These are phyloP conservation scores for Podila clonocystis DNA, from an alignment of 192 early-diverging fungal genomes.

Conservation along the genomic window DNA sequence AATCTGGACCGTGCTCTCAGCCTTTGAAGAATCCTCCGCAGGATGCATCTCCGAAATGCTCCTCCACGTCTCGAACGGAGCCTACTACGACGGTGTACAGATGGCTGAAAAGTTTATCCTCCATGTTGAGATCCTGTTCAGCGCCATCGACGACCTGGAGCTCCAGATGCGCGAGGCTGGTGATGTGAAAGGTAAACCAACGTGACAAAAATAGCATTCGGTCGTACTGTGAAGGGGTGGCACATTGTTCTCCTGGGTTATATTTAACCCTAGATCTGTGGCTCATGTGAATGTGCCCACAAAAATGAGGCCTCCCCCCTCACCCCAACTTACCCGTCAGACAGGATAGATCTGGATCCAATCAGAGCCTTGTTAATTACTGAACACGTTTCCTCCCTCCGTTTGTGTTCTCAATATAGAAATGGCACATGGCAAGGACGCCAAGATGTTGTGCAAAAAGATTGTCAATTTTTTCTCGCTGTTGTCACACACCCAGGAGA, in stretches of 20 bases:
- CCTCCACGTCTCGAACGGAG: constrained; percentile 85
- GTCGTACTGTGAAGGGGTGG: too few relatives aligned
- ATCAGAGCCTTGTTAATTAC: background rate
- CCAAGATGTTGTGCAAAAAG: constrained; percentile 95
- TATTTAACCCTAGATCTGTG: too few relatives aligned
- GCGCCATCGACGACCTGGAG: constrained; percentile 89
- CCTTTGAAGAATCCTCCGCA: constrained; percentile 96
- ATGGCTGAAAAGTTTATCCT: constrained; percentile 89
- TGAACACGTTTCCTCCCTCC: background rate
- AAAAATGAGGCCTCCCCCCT: too few relatives aligned
- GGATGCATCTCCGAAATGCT: constrained; percentile 98
- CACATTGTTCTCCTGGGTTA: too few relatives aligned
- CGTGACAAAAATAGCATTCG: too few relatives aligned
- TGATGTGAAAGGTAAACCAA: constrained; percentile 19
- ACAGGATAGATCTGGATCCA: background rate
- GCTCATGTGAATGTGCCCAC: too few relatives aligned
- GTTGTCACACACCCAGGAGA: constrained; percentile 78
- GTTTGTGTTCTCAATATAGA: constrained; percentile 5
- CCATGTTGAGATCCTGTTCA: constrained; percentile 93
- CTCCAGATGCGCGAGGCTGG: constrained; percentile 53
- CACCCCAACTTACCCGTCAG: too few relatives aligned
- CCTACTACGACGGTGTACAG: constrained; percentile 82
- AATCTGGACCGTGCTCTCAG: constrained; percentile 91
- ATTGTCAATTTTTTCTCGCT: constrained; percentile 96
- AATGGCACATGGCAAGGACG: constrained; percentile 79